phyloP scores from a whole-genome alignment of 331 rosid species.

The Telfairia occidentalis region DNA sequence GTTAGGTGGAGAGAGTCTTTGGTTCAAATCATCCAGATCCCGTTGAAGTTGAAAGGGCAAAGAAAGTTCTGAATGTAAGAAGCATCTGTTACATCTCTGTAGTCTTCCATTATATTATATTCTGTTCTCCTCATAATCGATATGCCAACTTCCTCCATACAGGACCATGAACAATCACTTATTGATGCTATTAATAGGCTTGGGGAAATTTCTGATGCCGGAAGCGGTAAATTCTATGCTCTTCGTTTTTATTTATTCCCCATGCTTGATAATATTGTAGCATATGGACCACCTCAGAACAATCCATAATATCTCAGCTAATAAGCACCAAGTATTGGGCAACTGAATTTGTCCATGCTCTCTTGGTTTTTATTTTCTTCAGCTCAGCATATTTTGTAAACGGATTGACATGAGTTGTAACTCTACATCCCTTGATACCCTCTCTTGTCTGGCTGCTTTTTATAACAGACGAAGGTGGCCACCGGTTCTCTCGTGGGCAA shows the following conservation, averaged over 20 bases:
- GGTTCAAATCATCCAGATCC: conserved; percentile 71
- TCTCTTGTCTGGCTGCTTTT: conserved; percentile 4
- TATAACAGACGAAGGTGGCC: conserved; percentile 48
- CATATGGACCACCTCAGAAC: neutral
- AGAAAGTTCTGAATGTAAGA: conserved; percentile 68
- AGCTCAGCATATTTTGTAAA: neutral
- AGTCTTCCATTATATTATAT: neutral
- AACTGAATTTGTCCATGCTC: neutral
- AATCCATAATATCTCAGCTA: neutral
- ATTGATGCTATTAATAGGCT: conserved; percentile 71
- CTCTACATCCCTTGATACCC: conserved; percentile 8
- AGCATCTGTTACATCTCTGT: neutral
- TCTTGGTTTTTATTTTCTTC: neutral
- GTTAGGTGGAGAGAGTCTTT: conserved; percentile 84
- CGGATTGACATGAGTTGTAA: neutral
- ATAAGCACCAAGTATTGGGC: neutral
- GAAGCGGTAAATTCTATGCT: conserved; percentile 45
- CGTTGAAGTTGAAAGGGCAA: conserved; percentile 68
- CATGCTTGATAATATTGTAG: neutral
- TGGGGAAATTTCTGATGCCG: conserved; percentile 64
- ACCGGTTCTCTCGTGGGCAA: conserved; percentile 40
- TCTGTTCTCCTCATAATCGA: neutral
- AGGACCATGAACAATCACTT: conserved; percentile 92
- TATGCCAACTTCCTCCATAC: conserved; percentile 19
- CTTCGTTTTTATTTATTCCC: neutral